Evolutionary conservation across 768 basidiomycete genomes (phyloP).

Genomic region (Boletus insuetus): DNA sequence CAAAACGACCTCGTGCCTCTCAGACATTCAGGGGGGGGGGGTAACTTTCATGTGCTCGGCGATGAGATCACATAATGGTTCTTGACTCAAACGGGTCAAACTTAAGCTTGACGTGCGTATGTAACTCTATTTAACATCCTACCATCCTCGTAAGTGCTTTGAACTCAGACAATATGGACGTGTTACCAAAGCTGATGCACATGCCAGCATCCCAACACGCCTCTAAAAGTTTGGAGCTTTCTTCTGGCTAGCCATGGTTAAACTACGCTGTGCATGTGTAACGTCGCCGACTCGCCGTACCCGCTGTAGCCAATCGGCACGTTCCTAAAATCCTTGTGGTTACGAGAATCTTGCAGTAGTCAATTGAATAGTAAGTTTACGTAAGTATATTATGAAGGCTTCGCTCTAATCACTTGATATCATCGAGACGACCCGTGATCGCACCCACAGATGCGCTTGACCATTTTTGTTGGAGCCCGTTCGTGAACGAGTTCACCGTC

Average conservation of each 20-base stretch:
- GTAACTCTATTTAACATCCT: constrained; percentile 17
- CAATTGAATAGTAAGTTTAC: constrained; percentile 6
- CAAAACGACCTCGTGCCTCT: neutral
- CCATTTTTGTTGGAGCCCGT: neutral
- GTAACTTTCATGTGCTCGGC: neutral
- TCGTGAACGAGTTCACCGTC: constrained; percentile 1
- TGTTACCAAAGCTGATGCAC: constrained; percentile 3
- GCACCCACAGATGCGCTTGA: neutral
- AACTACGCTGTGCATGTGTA: neutral
- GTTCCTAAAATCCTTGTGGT: neutral
- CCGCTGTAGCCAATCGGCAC: constrained; percentile 1
- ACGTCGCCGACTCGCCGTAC: neutral
- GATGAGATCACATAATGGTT: constrained; percentile 3
- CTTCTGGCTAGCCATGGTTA: neutral
- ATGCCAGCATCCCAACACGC: constrained; percentile 14
- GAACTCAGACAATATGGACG: constrained; percentile 16
- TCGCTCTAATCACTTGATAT: constrained; percentile 4
- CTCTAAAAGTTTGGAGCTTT: neutral
- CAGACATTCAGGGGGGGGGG: constrained; percentile 1
- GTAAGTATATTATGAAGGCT: neutral
- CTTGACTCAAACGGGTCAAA: constrained; percentile 11
- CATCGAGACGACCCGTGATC: neutral
- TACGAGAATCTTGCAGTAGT: constrained; percentile 5
- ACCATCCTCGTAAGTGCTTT: constrained; percentile 2
- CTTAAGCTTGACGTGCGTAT: constrained; percentile 22